A percentile compares a stretch with the other conserved stretches of the same genome.
phyloP scores from a whole-genome alignment of 1,284 basidiomycete species.

The Ceratobasidium sp. region DNA sequence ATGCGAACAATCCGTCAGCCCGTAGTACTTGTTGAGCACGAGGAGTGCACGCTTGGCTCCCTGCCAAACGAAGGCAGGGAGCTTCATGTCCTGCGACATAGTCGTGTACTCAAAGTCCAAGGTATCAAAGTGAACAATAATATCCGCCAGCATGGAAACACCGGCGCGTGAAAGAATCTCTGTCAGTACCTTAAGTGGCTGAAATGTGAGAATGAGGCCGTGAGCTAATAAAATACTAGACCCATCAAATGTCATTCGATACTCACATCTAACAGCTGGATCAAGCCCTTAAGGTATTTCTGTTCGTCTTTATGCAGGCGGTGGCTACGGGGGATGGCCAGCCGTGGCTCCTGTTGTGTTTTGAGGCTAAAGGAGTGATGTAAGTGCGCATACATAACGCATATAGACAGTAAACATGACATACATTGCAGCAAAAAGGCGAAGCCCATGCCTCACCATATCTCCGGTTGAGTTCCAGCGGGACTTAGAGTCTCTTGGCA shows the following conservation, averaged over 20 bases:
- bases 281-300: background rate
- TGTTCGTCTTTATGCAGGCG: background rate
- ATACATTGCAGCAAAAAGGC: too few relatives aligned
- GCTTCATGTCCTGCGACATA: background rate
- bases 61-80: background rate
- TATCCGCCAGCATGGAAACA: slow-evolving; percentile 6
- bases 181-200: background rate
- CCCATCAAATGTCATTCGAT: background rate
- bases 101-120: background rate
- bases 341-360: too few relatives aligned
- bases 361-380: too few relatives aligned
- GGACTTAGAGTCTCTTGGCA: background rate
- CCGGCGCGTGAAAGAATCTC: background rate
- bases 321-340: too few relatives aligned
- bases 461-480: slow-evolving; percentile 10
- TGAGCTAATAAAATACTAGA: background rate
- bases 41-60: background rate
- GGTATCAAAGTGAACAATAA: slow-evolving; percentile 7
- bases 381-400: too few relatives aligned
- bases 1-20: background rate
- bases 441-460: too few relatives aligned
- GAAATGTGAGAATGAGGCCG: background rate
- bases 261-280: slow-evolving; percentile 3
- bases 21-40: slow-evolving; percentile 17
- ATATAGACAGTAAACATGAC: too few relatives aligned